These are phyloP conservation scores for Dendrocalamus latiflorus DNA, from an alignment of 202 grass and related monocot species.

Conservation along the genomic window DNA sequence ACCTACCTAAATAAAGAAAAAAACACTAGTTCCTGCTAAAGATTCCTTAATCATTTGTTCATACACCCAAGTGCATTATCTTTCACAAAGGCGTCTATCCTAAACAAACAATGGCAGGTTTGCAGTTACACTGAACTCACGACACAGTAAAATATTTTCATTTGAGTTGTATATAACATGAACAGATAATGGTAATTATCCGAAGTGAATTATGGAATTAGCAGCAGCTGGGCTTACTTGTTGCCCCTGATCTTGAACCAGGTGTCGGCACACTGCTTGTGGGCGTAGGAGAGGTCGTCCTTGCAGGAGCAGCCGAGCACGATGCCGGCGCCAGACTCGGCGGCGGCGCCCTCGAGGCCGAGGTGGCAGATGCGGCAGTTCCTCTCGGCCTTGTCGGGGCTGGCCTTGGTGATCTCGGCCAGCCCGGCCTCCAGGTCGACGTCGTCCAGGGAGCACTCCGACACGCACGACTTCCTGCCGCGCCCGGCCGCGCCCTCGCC, in stretches of 20 bases:
- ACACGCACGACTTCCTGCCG: slow-evolving; percentile 63
- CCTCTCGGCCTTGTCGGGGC: slow-evolving; percentile 51
- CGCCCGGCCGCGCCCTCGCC: background rate
- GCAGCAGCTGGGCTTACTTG: slow-evolving; percentile 56
- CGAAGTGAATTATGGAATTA: background rate
- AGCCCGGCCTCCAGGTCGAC: slow-evolving; percentile 60
- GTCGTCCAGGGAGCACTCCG: slow-evolving; percentile 57
- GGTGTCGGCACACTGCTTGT: slow-evolving; percentile 90
- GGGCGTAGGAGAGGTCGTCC: slow-evolving; percentile 61
- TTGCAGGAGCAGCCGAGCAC: slow-evolving; percentile 91
- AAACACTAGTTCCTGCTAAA: slow-evolving; percentile 21
- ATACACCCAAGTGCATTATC: slow-evolving; percentile 4
- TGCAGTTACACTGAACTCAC: slow-evolving; percentile 12
- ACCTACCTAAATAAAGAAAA: slow-evolving; percentile 32
- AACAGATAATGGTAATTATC: background rate
- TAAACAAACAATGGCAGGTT: slow-evolving; percentile 11
- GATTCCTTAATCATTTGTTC: slow-evolving; percentile 46
- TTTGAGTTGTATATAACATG: background rate
- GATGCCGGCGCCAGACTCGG: slow-evolving; percentile 67
- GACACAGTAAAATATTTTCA: background rate
- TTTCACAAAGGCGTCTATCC: slow-evolving; percentile 2
- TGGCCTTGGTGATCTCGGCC: slow-evolving; percentile 55
- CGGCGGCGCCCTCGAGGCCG: slow-evolving; percentile 47
- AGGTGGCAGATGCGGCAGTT: slow-evolving; percentile 96
- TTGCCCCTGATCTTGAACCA: slow-evolving; percentile 99